Evolutionary conservation across 768 basidiomycete species (phyloP).

Genomic region (Phaeolepiota aurea): DNA sequence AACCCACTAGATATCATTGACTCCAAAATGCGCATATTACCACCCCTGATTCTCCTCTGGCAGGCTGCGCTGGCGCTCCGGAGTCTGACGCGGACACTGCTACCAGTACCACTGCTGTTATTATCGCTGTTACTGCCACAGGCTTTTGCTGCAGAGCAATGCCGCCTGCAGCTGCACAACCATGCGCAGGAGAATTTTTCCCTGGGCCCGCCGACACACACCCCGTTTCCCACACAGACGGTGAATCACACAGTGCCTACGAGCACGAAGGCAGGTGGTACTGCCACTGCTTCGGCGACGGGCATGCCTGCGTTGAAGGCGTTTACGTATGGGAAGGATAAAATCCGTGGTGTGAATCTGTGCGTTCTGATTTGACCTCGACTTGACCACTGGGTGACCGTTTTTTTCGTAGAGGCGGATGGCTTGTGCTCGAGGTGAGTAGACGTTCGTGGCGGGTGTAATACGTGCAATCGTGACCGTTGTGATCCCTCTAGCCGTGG

Average conservation of each 20-base stretch:
- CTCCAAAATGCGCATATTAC: neutral
- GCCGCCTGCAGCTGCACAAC: neutral
- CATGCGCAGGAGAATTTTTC: neutral
- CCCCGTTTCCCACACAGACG: neutral
- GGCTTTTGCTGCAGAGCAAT: constrained; percentile 1
- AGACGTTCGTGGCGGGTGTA: neutral
- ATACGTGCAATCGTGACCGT: no score
- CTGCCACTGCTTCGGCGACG: neutral
- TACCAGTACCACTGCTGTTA: no score
- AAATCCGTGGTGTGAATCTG: constrained; percentile 55
- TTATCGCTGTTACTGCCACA: no score
- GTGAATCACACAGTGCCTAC: neutral
- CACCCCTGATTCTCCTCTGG: neutral
- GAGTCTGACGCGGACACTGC: no score
- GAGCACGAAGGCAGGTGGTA: neutral
- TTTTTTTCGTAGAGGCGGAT: constrained; percentile 41
- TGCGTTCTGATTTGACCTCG: constrained; percentile 20
- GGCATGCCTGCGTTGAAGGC: constrained; percentile 1
- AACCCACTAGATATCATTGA: neutral
- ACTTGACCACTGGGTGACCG: constrained; percentile 4
- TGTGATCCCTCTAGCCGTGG: constrained; percentile 75
- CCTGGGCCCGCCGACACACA: constrained; percentile 1
- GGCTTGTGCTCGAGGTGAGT: constrained; percentile 53
- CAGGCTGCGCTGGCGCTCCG: neutral
- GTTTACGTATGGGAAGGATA: constrained; percentile 6